These are phyloP conservation scores for Cyclotella kingstonii DNA, from an alignment of 108 stramenopile species.

Conservation along the genomic window DNA sequence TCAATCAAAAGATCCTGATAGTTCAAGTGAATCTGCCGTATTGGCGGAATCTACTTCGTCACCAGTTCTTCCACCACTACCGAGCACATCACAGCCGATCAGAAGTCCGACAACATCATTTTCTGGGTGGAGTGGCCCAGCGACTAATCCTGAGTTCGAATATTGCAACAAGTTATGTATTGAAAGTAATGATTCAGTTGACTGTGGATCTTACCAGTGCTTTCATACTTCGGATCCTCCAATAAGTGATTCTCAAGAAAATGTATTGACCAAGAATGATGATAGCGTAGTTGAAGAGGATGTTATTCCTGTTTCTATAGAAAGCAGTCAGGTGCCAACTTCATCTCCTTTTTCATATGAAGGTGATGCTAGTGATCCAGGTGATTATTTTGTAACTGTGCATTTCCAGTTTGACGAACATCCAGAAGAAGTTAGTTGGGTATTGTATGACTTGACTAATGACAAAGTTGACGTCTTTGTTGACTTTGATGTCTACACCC, in stretches of 20 bases:
- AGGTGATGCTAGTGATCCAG: conserved; percentile 4
- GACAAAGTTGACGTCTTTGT: conserved; percentile 31
- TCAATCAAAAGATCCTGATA: background rate
- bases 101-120: background rate
- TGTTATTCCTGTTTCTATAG: background rate
- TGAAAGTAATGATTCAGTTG: conserved; percentile 9
- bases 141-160: conserved; percentile 16
- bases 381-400: conserved; percentile 22
- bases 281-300: background rate
- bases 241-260: conserved; percentile 16
- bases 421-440: conserved; percentile 46
- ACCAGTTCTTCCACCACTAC: background rate
- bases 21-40: background rate
- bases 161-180: conserved; percentile 37
- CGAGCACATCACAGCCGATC: background rate
- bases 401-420: conserved; percentile 39
- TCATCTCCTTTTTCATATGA: background rate
- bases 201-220: conserved; percentile 17
- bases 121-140: conserved; percentile 37
- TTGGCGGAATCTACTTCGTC: conserved; percentile 1
- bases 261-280: conserved; percentile 5
- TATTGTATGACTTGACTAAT: conserved; percentile 25
- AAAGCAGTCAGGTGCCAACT: background rate
- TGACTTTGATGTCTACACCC: conserved; percentile 28
- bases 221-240: conserved; percentile 10